Base-by-base conservation (phyloP, 2,329 filamentous ascomycete genomes). In the Verticillium nubilum region DNA sequence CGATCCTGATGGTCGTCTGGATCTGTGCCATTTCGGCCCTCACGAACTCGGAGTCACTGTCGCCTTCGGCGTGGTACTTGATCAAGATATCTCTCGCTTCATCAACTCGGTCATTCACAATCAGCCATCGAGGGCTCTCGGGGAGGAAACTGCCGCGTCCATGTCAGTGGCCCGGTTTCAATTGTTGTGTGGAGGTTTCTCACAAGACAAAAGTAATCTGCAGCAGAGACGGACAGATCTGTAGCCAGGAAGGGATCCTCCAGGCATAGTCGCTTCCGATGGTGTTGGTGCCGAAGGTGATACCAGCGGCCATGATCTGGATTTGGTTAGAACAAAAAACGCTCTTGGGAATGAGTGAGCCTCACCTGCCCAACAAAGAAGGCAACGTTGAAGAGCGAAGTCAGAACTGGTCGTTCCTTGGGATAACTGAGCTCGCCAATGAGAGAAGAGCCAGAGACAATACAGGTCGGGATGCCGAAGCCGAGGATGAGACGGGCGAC, bases 11-110 rank as follows among this genome's bases (percentile, higher is more conserved):
- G 0, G 84, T 83, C 4, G 79, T 76, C 56, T 80, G 74, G 63
- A 88, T 88, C 68, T 88, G 83, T 0, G 78, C 78, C 66, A 86
- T 81, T 66, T 88, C 86, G 9, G 82, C 83, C 57, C 78, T 76
- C 27, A 86, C 82, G 13, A 86, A 77, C 13, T 78, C 71, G 0
- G 80, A 83, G 33, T 76, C 69, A 6, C 66, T 66, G 56, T 84
- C 75, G 2, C 80, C 82, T 64, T 84, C 82, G 19, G 80, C 80
- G 62, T 82, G 78, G 65, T 80, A 81, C 60, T 73, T 74, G 57
- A 69, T 60, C 12, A 74, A 67, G n/a, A 73, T 58, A 0, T 62
- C 66, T 2, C 67, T 65, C 1, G 72, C 72, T 42, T 74, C 72
- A 19, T 73, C 72, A 15, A 56, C 56, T 5, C 68, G 66, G 53